Evolutionary conservation across 2,329 filamentous ascomycete species (phyloP).

Genomic region (Lasiodiplodia hormozganensis): DNA sequence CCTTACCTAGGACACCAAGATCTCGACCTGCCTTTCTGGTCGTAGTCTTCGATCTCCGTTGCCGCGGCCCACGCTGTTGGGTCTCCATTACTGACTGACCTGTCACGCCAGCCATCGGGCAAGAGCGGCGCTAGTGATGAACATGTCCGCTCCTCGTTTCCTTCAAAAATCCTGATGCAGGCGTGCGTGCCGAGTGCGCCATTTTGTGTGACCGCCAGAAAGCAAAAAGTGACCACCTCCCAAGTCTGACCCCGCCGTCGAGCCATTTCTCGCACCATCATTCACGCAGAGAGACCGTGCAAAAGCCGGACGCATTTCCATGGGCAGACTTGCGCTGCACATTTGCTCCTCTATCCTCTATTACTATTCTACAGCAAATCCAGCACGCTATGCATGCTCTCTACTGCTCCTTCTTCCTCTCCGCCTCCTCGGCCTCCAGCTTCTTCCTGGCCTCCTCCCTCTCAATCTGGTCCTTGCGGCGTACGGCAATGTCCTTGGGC

Average conservation of each 20-base stretch:
- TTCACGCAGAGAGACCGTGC: not conserved
- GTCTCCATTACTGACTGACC: not conserved
- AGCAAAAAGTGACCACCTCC: slow-evolving; percentile 4
- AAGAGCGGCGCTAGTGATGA: not conserved
- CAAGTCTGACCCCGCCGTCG: not conserved
- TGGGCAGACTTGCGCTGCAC: not conserved
- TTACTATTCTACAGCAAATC: slow-evolving; percentile 13
- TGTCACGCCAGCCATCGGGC: not conserved
- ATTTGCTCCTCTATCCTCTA: slow-evolving; percentile 14
- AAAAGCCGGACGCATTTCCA: not conserved
- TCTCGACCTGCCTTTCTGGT: slow-evolving; percentile 23
- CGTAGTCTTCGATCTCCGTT: not conserved
- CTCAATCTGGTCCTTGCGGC: slow-evolving; percentile 84
- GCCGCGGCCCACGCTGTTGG: not conserved
- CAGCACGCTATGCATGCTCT: not conserved
- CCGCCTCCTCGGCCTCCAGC: slow-evolving; percentile 56
- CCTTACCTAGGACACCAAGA: not conserved
- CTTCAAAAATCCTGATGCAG: no score
- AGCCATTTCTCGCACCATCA: not conserved
- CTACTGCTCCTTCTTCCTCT: slow-evolving; percentile 41
- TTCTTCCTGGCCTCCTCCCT: slow-evolving; percentile 74
- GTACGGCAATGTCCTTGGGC: slow-evolving; percentile 89
- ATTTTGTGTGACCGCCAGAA: not conserved
- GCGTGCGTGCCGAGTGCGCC: not conserved
- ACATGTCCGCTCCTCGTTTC: no score